phyloP scores from a whole-genome alignment of 1,284 basidiomycete genomes.

The Vanrija pseudolonga region DNA sequence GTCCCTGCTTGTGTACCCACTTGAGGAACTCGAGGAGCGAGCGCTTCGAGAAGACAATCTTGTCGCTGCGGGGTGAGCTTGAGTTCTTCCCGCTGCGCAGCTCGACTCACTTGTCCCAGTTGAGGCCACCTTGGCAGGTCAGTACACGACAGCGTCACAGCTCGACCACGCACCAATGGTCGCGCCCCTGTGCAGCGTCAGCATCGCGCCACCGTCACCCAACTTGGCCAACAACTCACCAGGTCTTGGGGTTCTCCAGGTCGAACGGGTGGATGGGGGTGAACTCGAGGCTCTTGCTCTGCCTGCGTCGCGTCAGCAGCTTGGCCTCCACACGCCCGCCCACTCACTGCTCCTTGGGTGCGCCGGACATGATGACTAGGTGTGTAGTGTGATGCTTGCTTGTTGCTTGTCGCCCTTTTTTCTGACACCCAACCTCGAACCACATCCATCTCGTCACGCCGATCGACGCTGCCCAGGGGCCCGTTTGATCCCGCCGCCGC shows the following conservation, averaged over 20 bases:
- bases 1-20: conserved; percentile 23
- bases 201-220: background rate
- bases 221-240: conserved; percentile 29
- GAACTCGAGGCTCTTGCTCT: conserved; percentile 19
- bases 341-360: background rate
- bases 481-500: no score
- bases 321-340: no score
- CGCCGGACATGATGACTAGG: background rate
- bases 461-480: no score
- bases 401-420: no score
- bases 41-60: conserved; percentile 50
- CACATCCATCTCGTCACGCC: no score
- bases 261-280: conserved; percentile 49
- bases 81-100: background rate
- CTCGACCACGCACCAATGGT: conserved; percentile 21
- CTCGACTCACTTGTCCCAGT: conserved; percentile 47
- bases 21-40: conserved; percentile 50
- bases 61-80: conserved; percentile 33
- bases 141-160: background rate
- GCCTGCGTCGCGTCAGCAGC: no score
- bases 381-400: background rate
- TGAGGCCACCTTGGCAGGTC: conserved; percentile 34
- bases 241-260: conserved; percentile 47
- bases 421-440: no score
- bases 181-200: conserved; percentile 17